A percentile compares a stretch with the other conserved stretches of the same genome.
Evolutionary conservation across 495 filamentous ascomycete species (phyloP).

Genomic region (Massariosphaeria phaeospora): DNA sequence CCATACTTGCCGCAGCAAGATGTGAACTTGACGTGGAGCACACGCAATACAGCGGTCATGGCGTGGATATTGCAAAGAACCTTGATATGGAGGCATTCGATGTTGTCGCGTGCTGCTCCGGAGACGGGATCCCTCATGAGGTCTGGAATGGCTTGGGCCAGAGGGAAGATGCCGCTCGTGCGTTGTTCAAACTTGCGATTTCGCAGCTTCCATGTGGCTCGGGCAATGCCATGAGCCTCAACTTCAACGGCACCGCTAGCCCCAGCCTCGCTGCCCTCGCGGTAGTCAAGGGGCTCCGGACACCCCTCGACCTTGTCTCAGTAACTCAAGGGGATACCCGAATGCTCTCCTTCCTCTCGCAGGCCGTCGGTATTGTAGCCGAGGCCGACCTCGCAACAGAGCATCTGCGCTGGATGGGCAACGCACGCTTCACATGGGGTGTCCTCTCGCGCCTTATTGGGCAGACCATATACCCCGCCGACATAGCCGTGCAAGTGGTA

Average conservation of each 20-base stretch:
- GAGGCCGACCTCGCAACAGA: conserved; percentile 87
- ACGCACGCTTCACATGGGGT: conserved; percentile 75
- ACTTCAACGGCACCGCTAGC: conserved; percentile 75
- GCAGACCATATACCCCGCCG: conserved; percentile 78
- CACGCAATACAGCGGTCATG: conserved; percentile 71
- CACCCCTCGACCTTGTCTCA: conserved; percentile 77
- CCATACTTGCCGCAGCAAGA: conserved; percentile 75
- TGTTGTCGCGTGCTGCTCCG: conserved; percentile 81
- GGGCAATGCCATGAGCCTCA: conserved; percentile 91
- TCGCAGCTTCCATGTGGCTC: conserved; percentile 88
- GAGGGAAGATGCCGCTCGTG: conserved; percentile 65
- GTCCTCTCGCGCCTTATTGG: conserved; percentile 66
- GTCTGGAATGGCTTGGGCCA: conserved; percentile 89
- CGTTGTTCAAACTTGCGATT: conserved; percentile 73
- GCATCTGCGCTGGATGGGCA: conserved; percentile 86
- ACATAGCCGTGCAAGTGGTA: conserved; percentile 76
- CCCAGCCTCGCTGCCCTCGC: conserved; percentile 70
- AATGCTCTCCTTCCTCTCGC: conserved; percentile 82
- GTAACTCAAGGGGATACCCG: conserved; percentile 73
- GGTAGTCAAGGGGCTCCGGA: conserved; percentile 78
- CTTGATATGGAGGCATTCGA: conserved; percentile 79
- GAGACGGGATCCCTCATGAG: conserved; percentile 87
- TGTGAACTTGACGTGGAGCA: conserved; percentile 71
- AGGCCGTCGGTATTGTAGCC: conserved; percentile 84
- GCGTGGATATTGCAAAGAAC: conserved; percentile 66